phyloP scores from a whole-genome alignment of 1,284 basidiomycete genomes.

The Filobasidium uniguttulatum region DNA sequence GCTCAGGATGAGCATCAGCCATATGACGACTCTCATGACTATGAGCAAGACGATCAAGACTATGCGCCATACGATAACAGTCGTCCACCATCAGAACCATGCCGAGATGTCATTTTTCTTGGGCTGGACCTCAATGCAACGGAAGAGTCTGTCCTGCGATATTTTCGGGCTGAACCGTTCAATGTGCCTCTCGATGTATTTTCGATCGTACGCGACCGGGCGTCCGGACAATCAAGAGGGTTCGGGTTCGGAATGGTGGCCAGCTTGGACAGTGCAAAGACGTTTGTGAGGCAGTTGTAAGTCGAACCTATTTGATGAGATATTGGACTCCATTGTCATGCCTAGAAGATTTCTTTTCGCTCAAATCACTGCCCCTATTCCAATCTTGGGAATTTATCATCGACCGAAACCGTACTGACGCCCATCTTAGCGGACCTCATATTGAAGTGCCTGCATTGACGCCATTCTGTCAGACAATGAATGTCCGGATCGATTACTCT shows the following conservation, averaged over 20 bases:
- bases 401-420: conserved; percentile 16
- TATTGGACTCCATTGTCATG: conserved; percentile 13
- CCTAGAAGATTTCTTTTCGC: neutral
- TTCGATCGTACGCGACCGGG: conserved; percentile 84
- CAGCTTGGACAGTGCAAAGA: conserved; percentile 62
- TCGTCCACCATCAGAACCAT: neutral
- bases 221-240: conserved; percentile 76
- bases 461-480: conserved; percentile 40
- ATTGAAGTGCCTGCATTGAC: conserved; percentile 59
- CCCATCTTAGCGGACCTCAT: conserved; percentile 48
- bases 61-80: neutral
- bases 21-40: neutral
- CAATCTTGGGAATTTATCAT: conserved; percentile 16
- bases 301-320: conserved; percentile 19
- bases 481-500: conserved; percentile 63
- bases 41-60: neutral
- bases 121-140: conserved; percentile 77
- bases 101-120: conserved; percentile 64
- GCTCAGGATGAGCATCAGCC: neutral
- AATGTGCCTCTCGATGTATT: conserved; percentile 40
- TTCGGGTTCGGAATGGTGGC: conserved; percentile 89
- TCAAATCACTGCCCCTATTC: neutral
- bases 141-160: conserved; percentile 74
- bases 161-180: conserved; percentile 51
- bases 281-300: conserved; percentile 65